phyloP scores from a whole-genome alignment of 257 asterid genomes.

The Plantago major region DNA sequence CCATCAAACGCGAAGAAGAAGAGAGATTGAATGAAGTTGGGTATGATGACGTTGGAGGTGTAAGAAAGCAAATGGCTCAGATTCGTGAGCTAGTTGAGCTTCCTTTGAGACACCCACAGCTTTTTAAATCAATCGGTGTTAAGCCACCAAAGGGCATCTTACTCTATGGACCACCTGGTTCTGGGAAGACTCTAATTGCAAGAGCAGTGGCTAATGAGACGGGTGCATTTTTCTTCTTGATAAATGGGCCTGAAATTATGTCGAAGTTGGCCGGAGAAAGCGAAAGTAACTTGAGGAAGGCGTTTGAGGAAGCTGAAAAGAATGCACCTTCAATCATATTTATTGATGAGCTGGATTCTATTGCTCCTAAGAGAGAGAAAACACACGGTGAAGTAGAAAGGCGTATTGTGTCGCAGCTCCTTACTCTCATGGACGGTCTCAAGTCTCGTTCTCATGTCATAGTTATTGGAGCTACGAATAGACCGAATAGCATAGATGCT shows the following conservation, averaged over 20 bases:
- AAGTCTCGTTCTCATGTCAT: conserved; percentile 44
- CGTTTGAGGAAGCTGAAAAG: conserved; percentile 48
- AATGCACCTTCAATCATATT: conserved; percentile 42
- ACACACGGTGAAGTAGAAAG: conserved; percentile 50
- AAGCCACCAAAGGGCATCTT: conserved; percentile 50
- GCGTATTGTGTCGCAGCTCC: conserved; percentile 45
- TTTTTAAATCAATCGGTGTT: conserved; percentile 43
- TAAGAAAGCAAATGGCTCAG: conserved; percentile 51
- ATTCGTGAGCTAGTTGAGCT: conserved; percentile 47
- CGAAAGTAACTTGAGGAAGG: conserved; percentile 47
- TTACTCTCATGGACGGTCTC: conserved; percentile 46
- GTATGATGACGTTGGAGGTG: conserved; percentile 50
- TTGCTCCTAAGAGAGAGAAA: conserved; percentile 51
- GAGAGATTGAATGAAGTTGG: conserved; percentile 40
- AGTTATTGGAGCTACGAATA: conserved; percentile 44
- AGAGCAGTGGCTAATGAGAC: conserved; percentile 50
- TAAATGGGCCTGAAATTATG: conserved; percentile 47
- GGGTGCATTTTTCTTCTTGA: conserved; percentile 43
- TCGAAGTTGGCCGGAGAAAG: conserved; percentile 49
- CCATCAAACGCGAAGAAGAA: conserved; percentile 37
- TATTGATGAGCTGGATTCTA: conserved; percentile 42
- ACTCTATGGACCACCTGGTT: conserved; percentile 49
- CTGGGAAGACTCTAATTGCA: conserved; percentile 46
- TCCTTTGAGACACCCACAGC: conserved; percentile 45
- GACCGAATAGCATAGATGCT: conserved; percentile 39